Conservation (phyloP, 306 rosid genomes). For the Albizia julibrissin region DNA sequence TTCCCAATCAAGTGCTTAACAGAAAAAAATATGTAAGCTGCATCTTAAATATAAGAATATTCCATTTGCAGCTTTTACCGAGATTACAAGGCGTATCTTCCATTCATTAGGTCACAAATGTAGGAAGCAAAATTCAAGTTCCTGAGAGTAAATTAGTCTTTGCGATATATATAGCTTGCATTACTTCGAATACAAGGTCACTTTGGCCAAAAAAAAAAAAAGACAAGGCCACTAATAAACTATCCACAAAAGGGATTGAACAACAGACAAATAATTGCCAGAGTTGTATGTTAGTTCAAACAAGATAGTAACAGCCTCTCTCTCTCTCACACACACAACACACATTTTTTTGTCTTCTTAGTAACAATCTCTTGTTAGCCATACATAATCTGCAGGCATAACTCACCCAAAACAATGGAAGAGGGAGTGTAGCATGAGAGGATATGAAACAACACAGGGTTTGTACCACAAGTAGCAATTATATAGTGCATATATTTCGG, state of each 20-base stretch:
- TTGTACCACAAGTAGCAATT: neutral
- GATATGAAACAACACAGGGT: neutral
- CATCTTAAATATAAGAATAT: slow-evolving; percentile 5
- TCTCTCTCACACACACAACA: neutral
- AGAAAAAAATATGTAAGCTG: neutral
- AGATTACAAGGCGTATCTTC: slow-evolving; percentile 6
- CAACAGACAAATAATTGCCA: neutral
- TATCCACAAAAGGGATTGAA: neutral
- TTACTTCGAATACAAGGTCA: neutral
- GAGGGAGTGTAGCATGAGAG: neutral
- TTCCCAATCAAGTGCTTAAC: neutral
- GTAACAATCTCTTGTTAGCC: neutral
- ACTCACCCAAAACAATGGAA: neutral
- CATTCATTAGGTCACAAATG: slow-evolving; percentile 4
- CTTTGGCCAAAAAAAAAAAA: too few relatives aligned
- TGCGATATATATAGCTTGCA: neutral
- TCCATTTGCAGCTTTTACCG: slow-evolving; percentile 4
- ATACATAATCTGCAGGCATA: neutral
- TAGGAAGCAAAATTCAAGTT: slow-evolving; percentile 15
- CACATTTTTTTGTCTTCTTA: too few relatives aligned
- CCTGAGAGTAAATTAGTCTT: neutral
- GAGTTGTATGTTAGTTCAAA: neutral
- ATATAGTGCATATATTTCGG: neutral
- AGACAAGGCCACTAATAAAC: neutral
- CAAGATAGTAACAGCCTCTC: neutral